phyloP scores from a whole-genome alignment of 345 rosid genomes.

The Iberis pinnata region DNA sequence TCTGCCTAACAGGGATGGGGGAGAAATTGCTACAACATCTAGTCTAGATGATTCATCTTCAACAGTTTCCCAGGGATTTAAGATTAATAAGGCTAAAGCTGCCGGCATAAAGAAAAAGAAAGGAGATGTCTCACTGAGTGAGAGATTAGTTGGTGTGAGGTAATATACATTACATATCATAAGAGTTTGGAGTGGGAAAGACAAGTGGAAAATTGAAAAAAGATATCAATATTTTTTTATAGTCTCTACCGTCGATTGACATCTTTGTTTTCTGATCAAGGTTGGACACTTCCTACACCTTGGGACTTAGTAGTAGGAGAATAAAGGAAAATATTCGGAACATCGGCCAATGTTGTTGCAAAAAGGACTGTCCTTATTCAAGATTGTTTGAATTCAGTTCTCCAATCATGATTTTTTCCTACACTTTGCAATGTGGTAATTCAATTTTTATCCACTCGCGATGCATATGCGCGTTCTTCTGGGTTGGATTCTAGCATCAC shows the following conservation, averaged over 20 bases:
- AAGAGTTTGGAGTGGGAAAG: slow-evolving; percentile 68
- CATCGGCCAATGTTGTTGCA: slow-evolving; percentile 70
- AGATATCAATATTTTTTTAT: slow-evolving; percentile 88
- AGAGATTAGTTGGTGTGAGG: slow-evolving; percentile 92
- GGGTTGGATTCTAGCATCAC: slow-evolving; percentile 28
- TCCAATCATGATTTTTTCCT: slow-evolving; percentile 49
- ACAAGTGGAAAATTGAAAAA: slow-evolving; percentile 86
- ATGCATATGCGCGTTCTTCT: slow-evolving; percentile 51
- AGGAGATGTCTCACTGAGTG: slow-evolving; percentile 88
- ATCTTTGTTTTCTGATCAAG: slow-evolving; percentile 62
- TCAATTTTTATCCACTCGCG: slow-evolving; percentile 72
- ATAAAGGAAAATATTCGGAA: slow-evolving; percentile 76
- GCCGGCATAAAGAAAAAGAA: slow-evolving; percentile 85
- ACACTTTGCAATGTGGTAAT: slow-evolving; percentile 57
- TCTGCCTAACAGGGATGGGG: slow-evolving; percentile 62
- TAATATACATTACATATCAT: slow-evolving; percentile 79
- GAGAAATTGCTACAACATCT: slow-evolving; percentile 70
- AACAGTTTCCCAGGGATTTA: slow-evolving; percentile 29
- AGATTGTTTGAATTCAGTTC: slow-evolving; percentile 66
- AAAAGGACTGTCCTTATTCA: slow-evolving; percentile 84
- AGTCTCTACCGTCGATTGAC: slow-evolving; percentile 76
- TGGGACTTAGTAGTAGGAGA: slow-evolving; percentile 82
- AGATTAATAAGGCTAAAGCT: slow-evolving; percentile 76
- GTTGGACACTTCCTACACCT: slow-evolving; percentile 77
- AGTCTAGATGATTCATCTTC: slow-evolving; percentile 40